Conservation (phyloP, 306 rosid genomes). For the Casuarina equisetifolia region DNA sequence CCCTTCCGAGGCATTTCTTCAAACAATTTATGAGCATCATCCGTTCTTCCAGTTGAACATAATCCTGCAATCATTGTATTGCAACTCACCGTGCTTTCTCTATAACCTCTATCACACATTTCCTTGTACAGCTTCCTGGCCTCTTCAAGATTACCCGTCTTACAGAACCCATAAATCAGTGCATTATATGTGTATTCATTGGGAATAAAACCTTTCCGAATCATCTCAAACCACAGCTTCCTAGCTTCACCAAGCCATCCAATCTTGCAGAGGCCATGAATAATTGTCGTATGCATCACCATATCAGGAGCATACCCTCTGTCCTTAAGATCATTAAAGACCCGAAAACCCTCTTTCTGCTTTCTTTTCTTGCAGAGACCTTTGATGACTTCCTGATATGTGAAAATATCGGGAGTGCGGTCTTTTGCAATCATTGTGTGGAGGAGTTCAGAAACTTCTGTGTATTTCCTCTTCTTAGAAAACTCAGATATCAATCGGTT, state of each 20-base stretch:
- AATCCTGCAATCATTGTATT: slow-evolving; percentile 53
- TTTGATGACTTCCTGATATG: slow-evolving; percentile 61
- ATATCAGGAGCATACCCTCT: slow-evolving; percentile 73
- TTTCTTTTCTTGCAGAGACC: slow-evolving; percentile 52
- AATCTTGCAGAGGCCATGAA: slow-evolving; percentile 53
- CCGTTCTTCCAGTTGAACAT: slow-evolving; percentile 47
- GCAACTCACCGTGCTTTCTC: slow-evolving; percentile 43
- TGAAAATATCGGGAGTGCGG: slow-evolving; percentile 41
- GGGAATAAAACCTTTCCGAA: slow-evolving; percentile 59
- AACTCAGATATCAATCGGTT: slow-evolving; percentile 54
- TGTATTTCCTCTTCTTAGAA: slow-evolving; percentile 43
- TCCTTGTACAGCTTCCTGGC: slow-evolving; percentile 56
- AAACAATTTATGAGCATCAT: slow-evolving; percentile 56
- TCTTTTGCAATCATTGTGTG: slow-evolving; percentile 64
- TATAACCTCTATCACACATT: slow-evolving; percentile 56
- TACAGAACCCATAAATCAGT: slow-evolving; percentile 52
- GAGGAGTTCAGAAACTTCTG: slow-evolving; percentile 57
- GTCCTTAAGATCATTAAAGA: slow-evolving; percentile 71
- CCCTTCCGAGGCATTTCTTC: slow-evolving; percentile 59
- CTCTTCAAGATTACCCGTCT: slow-evolving; percentile 43
- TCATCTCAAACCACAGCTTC: slow-evolving; percentile 88
- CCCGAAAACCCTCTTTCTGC: slow-evolving; percentile 41
- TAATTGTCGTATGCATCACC: slow-evolving; percentile 73
- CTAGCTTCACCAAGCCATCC: slow-evolving; percentile 55
- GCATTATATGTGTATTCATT: slow-evolving; percentile 58